Evolutionary conservation across 2,329 filamentous ascomycete species (phyloP), one percentile per base, ranked within the genome.

Genomic region (Xylariomycetidae sp.): DNA sequence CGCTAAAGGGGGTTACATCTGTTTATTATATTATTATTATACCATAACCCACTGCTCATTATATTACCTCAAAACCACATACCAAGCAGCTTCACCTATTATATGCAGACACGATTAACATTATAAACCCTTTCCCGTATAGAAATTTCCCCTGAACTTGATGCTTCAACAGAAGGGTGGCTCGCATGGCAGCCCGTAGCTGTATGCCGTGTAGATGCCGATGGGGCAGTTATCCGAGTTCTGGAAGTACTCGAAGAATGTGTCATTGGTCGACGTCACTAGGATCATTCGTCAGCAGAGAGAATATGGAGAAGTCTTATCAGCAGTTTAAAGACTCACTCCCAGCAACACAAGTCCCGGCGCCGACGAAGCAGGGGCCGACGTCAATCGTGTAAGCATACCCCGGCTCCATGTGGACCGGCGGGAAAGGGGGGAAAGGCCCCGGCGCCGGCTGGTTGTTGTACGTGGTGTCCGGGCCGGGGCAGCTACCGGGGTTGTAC

Each of bases 351-450:
- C 55, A 58, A 2, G 34, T 46, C 6, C 55, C 55, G 9, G 53
- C 52, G 9, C 37, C 26, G 16, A 53, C 37, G 4, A 30, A 48
- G 36, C 57, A 59, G 1, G 56, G 53, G 4, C 56, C 56, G 7
- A 55, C 43, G 10, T 56, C 50, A n/a, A 59, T 43, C 2, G 45
- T 52, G 25, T 60, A 59, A 1, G 51, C 55, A 23, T 48, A 49
- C 3, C 57, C 57, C 2, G 56, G 54, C 34, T 57, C 54, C 50
- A 59, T 52, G 15, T 58, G 50, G 3, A 58, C 45, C 0, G 56
- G 46, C 8, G 53, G 50, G 28, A 54, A 57, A 1, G 49, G 31
- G 5, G 53, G 50, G 36, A 48, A 55, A 5, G 39, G 33, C 5
- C 49, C 51, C 5, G 38, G 20, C 3, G 39, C 42, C 3, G 57